These are phyloP conservation scores for Boletales sp. DNA, from an alignment of 768 basidiomycete genomes.

Conservation along the genomic window DNA sequence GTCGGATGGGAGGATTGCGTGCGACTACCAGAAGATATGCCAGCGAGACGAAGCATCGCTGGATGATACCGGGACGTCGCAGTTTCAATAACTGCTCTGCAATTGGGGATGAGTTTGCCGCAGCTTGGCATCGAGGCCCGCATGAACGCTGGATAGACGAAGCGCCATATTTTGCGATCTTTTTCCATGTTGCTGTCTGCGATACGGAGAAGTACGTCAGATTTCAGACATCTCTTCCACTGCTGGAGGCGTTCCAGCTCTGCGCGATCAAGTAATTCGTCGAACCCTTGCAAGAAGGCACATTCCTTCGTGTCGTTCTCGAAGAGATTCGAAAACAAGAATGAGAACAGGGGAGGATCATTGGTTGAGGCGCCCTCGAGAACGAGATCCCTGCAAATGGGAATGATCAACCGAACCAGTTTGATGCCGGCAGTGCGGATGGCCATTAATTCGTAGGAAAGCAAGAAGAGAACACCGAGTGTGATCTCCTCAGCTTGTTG, in stretches of 20 bases:
- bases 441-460: constrained; percentile 50
- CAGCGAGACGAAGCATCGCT: constrained; percentile 68
- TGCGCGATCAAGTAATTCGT: constrained; percentile 60
- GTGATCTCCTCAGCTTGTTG: constrained; percentile 60
- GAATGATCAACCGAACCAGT: constrained; percentile 55
- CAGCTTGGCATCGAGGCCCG: constrained; percentile 51
- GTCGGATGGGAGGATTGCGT: constrained; percentile 37
- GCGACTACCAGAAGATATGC: constrained; percentile 53
- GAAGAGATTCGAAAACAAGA: constrained; percentile 50
- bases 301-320: constrained; percentile 46
- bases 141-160: constrained; percentile 64
- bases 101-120: constrained; percentile 41
- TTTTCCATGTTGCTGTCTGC: constrained; percentile 66
- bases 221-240: constrained; percentile 56
- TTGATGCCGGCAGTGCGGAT: constrained; percentile 62
- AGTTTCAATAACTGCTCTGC: constrained; percentile 66
- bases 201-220: constrained; percentile 60
- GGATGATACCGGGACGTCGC: constrained; percentile 70
- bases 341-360: constrained; percentile 24
- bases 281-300: constrained; percentile 55
- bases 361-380: constrained; percentile 28
- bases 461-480: constrained; percentile 70
- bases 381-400: constrained; percentile 44
- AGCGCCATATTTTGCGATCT: constrained; percentile 73
- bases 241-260: constrained; percentile 62